phyloP scores from a whole-genome alignment of 202 grass and related monocot species.

The Carex sylvatica region DNA sequence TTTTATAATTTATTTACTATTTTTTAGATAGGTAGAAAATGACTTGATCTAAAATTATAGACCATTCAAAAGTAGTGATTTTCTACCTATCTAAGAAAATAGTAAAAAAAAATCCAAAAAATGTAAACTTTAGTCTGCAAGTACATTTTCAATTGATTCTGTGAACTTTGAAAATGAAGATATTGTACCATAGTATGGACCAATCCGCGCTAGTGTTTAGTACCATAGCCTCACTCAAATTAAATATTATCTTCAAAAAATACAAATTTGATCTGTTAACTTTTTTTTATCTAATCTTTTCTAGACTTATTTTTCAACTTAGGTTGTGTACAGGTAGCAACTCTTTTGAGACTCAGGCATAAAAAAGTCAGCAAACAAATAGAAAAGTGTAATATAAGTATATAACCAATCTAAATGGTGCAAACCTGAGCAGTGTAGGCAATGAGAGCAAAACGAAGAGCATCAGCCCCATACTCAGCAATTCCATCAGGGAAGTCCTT shows the following conservation, averaged over 20 bases:
- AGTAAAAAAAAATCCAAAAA: too few relatives aligned
- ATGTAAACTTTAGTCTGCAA: too few relatives aligned
- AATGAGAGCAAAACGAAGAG: constrained; percentile 83
- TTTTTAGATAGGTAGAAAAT: too few relatives aligned
- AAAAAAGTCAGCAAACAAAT: not conserved
- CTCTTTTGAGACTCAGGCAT: not conserved
- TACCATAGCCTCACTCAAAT: not conserved
- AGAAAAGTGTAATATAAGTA: not conserved
- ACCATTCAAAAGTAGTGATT: too few relatives aligned
- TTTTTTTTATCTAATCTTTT: constrained; percentile 17
- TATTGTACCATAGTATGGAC: too few relatives aligned
- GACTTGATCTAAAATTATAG: too few relatives aligned
- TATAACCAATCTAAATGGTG: not conserved
- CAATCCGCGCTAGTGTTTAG: too few relatives aligned
- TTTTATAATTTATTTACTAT: too few relatives aligned
- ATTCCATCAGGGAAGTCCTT: constrained; percentile 94
- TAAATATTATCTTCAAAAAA: not conserved
- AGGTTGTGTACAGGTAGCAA: not conserved
- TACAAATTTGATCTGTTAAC: constrained; percentile 11
- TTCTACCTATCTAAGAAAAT: too few relatives aligned
- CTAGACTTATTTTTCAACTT: not conserved
- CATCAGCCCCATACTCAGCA: constrained; percentile 86
- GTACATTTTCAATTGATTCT: too few relatives aligned
- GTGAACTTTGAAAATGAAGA: too few relatives aligned
- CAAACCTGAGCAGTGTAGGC: constrained; percentile 90